Evolutionary conservation across 805 yeast species (phyloP).

Genomic region (Starmerella apicola): DNA sequence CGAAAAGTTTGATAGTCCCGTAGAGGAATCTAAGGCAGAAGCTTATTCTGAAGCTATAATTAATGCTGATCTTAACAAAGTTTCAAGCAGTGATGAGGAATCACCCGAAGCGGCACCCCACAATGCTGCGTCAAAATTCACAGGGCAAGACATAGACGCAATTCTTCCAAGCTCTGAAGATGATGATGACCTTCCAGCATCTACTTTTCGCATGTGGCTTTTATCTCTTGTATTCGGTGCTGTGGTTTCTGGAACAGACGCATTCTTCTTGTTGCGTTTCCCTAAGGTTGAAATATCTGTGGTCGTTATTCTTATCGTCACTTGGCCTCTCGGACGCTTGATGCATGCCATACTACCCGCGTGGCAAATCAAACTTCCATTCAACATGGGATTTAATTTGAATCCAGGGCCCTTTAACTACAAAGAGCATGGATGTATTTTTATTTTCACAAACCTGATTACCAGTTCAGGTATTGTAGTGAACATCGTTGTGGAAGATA

Average conservation of each 20-base stretch:
- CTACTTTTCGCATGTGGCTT: not conserved
- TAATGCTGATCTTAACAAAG: too few relatives aligned
- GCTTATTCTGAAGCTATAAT: too few relatives aligned
- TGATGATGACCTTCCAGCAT: not conserved
- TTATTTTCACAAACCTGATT: slow-evolving; percentile 24
- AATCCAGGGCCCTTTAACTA: slow-evolving; percentile 50
- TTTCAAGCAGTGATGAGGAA: too few relatives aligned
- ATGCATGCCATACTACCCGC: slow-evolving; percentile 34
- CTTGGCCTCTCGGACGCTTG: slow-evolving; percentile 48
- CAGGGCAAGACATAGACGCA: not conserved
- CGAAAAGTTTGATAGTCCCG: too few relatives aligned
- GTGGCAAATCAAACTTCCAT: slow-evolving; percentile 8
- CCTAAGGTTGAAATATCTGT: not conserved
- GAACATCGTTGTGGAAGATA: slow-evolving; percentile 38
- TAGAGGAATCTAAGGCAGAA: too few relatives aligned
- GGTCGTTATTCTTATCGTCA: slow-evolving; percentile 29
- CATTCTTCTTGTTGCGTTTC: not conserved
- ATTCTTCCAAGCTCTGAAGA: not conserved
- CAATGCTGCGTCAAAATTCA: not conserved
- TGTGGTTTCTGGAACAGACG: not conserved
- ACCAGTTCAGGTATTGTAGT: slow-evolving; percentile 41
- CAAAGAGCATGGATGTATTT: slow-evolving; percentile 49
- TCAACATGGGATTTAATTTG: slow-evolving; percentile 40
- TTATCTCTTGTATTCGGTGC: not conserved
- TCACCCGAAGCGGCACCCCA: too few relatives aligned